Conservation (phyloP, 2,329 filamentous ascomycete genomes). For the Alternaria arborescens region DNA sequence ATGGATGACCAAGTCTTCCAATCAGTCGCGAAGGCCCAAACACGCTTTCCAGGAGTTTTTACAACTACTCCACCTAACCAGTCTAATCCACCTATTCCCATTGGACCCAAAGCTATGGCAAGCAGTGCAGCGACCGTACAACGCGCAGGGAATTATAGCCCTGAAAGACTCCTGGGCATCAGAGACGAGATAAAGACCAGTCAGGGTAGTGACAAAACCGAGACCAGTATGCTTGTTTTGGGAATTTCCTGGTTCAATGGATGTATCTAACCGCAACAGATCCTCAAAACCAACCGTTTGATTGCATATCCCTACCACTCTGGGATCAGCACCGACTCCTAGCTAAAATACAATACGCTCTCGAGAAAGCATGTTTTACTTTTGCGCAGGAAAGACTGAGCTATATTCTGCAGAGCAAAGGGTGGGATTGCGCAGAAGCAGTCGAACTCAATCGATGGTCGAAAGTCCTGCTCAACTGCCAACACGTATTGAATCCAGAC, state of each 20-base stretch:
- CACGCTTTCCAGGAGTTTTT: neutral
- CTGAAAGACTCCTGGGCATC: neutral
- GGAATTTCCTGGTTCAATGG: neutral
- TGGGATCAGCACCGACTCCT: no score
- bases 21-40: neutral
- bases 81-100: no score
- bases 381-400: neutral
- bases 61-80: neutral
- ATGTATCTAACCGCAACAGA: neutral
- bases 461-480: neutral
- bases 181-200: neutral
- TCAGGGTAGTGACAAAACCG: neutral
- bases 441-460: slow-evolving; percentile 1
- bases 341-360: neutral
- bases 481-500: no score
- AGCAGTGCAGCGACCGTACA: neutral
- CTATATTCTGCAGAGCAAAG: neutral
- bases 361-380: slow-evolving; percentile 1
- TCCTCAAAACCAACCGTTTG: neutral
- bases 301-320: neutral
- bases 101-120: no score
- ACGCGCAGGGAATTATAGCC: neutral
- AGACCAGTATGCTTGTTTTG: neutral
- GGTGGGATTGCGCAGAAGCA: slow-evolving; percentile 10
- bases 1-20: neutral